Evolutionary conservation across 306 rosid genomes (phyloP), one percentile per base, ranked within the genome.

Genomic region (Lagenaria siceraria): DNA sequence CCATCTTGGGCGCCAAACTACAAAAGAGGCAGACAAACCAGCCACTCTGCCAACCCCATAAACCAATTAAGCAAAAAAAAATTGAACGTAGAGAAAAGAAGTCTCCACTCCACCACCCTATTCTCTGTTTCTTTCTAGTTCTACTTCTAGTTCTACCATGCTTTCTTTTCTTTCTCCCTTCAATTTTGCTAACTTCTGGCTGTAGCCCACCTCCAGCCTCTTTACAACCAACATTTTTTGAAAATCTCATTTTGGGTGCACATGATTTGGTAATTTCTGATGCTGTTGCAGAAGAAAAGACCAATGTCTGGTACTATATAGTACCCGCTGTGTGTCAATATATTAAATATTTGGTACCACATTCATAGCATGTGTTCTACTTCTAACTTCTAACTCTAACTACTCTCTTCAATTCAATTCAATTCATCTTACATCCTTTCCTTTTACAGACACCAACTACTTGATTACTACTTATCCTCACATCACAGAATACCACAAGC

Each of bases 1-100:
- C 74, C 52, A 66, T 66, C 52, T 66, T 66, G 74, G 74, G 74
- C 31, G 10, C 52, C 31, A n/a, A 66, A 66, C 52, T 66, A 66
- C 52, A 46, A 46, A 69, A 69, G 75, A 69, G 56, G 56, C 55
- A 69, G 75, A 69, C 75, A 69, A 46, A 69, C 22, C 38, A 68
- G 51, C 52, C 31, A 69, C 12, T 69, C 75, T 21, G 55, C 75
- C 74, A 68, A 40, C 33, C 74, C 51, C 35, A 43, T 69, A 69
- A 69, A 24, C 55, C 55, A 69, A 69, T 21, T 43, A 21, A 42
- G 27, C 11, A n/a, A 43, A 5, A 51, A 46, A 46, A 46, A 12
- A 42, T 46, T 46, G 13, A 46, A 13, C 5, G 13, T 18, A 46
- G 18, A n/a, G 31, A 61, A 10, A 49, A 5, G 55, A 51, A 61